These are phyloP conservation scores for Hypoxylon rickii DNA, from an alignment of 495 filamentous ascomycete species.

Conservation along the genomic window DNA sequence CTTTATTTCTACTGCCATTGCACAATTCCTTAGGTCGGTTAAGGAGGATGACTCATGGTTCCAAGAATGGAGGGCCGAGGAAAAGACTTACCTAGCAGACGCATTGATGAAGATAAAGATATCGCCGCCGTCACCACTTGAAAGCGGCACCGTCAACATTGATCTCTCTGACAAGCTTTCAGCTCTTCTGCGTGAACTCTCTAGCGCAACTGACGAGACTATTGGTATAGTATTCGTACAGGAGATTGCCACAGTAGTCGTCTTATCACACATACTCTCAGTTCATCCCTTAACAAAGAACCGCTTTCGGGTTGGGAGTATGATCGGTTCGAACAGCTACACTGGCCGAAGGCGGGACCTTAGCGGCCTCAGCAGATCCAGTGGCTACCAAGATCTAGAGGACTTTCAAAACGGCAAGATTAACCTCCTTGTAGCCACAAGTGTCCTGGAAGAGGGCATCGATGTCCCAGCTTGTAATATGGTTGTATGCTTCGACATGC, in stretches of 20 bases:
- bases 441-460: constrained; percentile 89
- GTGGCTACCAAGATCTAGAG: constrained; percentile 63
- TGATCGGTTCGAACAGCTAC: constrained; percentile 71
- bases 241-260: constrained; percentile 69
- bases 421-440: constrained; percentile 83
- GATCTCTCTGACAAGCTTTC: constrained; percentile 59
- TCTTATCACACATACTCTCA: constrained; percentile 69
- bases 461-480: constrained; percentile 84
- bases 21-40: constrained; percentile 47
- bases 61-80: constrained; percentile 51
- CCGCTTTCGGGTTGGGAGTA: constrained; percentile 65
- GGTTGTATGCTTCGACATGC: constrained; percentile 83
- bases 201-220: constrained; percentile 50
- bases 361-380: constrained; percentile 61
- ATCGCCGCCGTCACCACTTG: constrained; percentile 29
- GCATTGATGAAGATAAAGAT: constrained; percentile 54
- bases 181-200: constrained; percentile 59
- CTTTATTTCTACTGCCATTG: constrained; percentile 65
- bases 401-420: constrained; percentile 69
- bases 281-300: constrained; percentile 59
- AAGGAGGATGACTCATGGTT: constrained; percentile 39
- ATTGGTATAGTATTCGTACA: constrained; percentile 80
- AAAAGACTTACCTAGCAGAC: constrained; percentile 64
- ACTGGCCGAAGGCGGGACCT: constrained; percentile 56
- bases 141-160: constrained; percentile 23